Conservation (phyloP, 2,329 filamentous ascomycete genomes). For the Exutisphaerella laricina region DNA sequence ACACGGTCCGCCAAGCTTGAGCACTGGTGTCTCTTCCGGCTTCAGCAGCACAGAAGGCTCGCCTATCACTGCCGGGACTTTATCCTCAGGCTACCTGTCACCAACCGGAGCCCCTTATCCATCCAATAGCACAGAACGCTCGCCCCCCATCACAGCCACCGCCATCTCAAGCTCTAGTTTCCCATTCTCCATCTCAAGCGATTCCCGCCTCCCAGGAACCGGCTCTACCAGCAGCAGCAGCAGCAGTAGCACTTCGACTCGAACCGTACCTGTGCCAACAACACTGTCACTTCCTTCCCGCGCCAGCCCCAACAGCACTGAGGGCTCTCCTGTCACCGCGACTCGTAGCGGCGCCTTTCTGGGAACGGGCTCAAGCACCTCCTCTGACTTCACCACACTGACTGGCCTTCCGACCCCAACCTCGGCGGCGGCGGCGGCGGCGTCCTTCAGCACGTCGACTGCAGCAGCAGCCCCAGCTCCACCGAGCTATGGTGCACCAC, state of each 20-base stretch:
- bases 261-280: no score
- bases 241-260: no score
- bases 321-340: background rate
- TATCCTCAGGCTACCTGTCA: background rate
- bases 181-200: background rate
- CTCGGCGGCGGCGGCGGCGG: background rate
- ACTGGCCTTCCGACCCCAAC: background rate
- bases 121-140: conserved; percentile 1
- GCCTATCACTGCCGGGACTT: background rate
- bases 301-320: background rate
- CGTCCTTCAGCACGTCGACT: conserved; percentile 1
- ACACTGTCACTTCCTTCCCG: no score
- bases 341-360: background rate
- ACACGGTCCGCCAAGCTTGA: background rate
- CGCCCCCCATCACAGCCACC: background rate
- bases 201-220: background rate
- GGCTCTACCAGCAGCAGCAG: background rate
- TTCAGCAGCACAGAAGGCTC: background rate
- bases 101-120: background rate
- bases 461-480: background rate
- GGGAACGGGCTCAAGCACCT: background rate
- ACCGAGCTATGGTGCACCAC: background rate
- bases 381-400: no score
- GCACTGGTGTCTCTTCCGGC: background rate
- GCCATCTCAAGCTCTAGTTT: background rate